Base-by-base conservation (phyloP, 768 basidiomycete species). In the Phaffia tasmanica region DNA sequence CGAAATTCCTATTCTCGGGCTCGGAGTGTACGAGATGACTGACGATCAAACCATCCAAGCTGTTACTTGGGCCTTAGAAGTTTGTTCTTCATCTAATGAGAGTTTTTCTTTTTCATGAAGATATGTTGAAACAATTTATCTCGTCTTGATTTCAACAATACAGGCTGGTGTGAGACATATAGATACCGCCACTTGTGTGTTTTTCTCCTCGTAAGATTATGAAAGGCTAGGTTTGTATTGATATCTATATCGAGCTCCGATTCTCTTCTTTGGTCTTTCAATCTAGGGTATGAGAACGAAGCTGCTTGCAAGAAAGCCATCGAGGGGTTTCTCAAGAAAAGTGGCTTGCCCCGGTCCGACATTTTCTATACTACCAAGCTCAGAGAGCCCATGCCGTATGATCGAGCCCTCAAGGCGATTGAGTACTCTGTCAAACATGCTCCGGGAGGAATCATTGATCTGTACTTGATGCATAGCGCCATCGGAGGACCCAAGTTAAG, bases 331-430 rank as follows among this genome's bases (percentile, higher is more conserved):
- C 80, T 81, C 74, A 70, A 74, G 14, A 46, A 65, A 4, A 74
- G 80, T n/a, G 76, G 76, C 62, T 80, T 80, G 14, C 81, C 83
- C 58, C 83, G 85, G 30, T 76, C 77, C 15, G 81, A 81, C 23
- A 80, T 89, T 71, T 86, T 83, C 78, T 85, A 82, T 75, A 86
- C 84, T 35, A 86, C 85, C 23, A 86, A 88, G 76, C 79, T 86
- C 59, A 84, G 80, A 76, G 69, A 75, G 60, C 87, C 87, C 75
- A 72, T 77, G 50, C 80, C 80, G 29, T 83, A 84, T 72, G 78
- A 79, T 3, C 73, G 69, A 42, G 72, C 79, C 18, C 79, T 81
- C 27, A 78, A 80, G 62, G 76, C 80, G 47, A 83, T 87, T 68
- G 72, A 81, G 69, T 78, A 77, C 54, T 85, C 84, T 2, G 73